Conservation (phyloP, 2,329 filamentous ascomycete species). For the Lachnellula subtilissima region DNA sequence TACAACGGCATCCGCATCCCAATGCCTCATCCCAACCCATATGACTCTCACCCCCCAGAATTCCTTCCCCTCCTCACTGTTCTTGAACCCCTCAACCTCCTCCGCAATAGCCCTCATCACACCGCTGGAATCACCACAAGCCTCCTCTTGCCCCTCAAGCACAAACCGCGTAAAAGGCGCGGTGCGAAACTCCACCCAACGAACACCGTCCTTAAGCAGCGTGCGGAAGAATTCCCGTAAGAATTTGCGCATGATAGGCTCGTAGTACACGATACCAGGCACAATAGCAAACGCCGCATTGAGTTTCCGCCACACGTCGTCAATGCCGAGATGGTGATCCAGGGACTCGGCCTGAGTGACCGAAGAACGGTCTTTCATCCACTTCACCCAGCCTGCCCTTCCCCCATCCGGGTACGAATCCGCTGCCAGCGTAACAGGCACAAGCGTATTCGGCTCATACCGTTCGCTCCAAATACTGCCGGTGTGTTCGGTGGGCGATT, state of each 20-base stretch:
- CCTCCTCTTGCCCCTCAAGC: conserved; percentile 54
- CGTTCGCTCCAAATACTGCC: conserved; percentile 56
- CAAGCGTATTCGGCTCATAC: conserved; percentile 45
- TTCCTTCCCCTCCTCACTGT: conserved; percentile 57
- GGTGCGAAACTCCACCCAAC: conserved; percentile 74
- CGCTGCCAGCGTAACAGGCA: conserved; percentile 53
- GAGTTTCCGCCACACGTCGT: conserved; percentile 80
- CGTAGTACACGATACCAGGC: conserved; percentile 72
- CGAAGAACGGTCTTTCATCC: conserved; percentile 67
- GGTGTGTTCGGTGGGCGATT: conserved; percentile 30
- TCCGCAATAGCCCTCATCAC: conserved; percentile 69
- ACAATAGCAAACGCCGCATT: conserved; percentile 65
- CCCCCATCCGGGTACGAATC: conserved; percentile 65
- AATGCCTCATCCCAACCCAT: conserved; percentile 67
- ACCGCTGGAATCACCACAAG: conserved; percentile 37
- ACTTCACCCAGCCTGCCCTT: conserved; percentile 63
- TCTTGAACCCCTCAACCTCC: conserved; percentile 68
- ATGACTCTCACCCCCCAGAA: conserved; percentile 83
- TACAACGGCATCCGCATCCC: conserved; percentile 58
- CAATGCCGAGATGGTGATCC: conserved; percentile 74
- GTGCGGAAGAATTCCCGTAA: conserved; percentile 63
- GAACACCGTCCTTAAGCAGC: conserved; percentile 70
- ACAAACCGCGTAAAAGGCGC: conserved; percentile 57
- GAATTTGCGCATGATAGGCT: conserved; percentile 79
- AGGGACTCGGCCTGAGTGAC: conserved; percentile 67